Conservation (phyloP, 305 asterid genomes). For the Withania somnifera region DNA sequence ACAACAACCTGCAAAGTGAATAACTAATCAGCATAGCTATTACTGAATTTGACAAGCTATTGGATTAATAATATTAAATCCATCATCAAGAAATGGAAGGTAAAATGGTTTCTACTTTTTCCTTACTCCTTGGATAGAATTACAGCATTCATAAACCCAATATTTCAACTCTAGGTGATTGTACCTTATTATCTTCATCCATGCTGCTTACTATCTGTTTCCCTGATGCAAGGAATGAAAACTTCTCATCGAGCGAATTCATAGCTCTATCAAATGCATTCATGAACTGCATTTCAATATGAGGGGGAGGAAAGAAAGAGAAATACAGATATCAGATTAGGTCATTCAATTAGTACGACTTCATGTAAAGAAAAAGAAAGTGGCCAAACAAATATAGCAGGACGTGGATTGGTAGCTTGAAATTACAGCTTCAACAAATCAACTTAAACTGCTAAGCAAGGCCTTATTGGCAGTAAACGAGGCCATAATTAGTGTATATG, state of each 20-base stretch:
- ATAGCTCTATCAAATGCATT: conserved; percentile 88
- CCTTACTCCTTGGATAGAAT: not conserved
- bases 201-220: conserved; percentile 75
- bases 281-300: conserved; percentile 64
- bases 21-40: not conserved
- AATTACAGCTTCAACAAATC: not conserved
- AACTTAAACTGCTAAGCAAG: not conserved
- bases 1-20: conserved; percentile 65
- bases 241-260: conserved; percentile 76
- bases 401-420: not conserved
- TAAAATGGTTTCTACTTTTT: not conserved
- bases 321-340: conserved; percentile 3
- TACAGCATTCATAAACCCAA: not conserved
- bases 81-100: not conserved
- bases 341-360: not conserved
- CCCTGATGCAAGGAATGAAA: conserved; percentile 56
- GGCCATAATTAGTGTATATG: not conserved
- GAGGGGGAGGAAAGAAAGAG: not conserved
- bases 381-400: not conserved
- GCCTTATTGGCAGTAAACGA: not conserved
- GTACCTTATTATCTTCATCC: conserved; percentile 76
- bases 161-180: not conserved
- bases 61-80: not conserved
- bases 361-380: not conserved
- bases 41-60: not conserved